Base-by-base conservation (phyloP, 768 basidiomycete species). In the Rhodotorula sphaerocarpa region DNA sequence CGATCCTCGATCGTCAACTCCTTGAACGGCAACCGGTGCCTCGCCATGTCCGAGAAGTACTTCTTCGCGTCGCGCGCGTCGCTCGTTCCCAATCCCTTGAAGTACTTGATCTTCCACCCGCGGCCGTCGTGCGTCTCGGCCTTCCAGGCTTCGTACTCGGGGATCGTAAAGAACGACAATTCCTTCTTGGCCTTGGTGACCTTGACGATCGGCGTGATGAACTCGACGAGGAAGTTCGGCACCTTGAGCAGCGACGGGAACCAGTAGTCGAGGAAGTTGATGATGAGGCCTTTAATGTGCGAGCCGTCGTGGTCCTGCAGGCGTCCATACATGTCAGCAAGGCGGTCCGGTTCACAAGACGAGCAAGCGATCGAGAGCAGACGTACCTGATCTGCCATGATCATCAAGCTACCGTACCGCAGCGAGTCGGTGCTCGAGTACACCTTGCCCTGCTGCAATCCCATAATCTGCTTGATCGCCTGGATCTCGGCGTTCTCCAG, bases 211-310 rank as follows among this genome's bases (percentile, higher is more conserved):
- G 95, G 95, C 0, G 95, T 99, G 44, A 99, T 88, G 75, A 99
- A 99, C 74, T 99, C 95, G 42, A 97, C 88, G 53, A 99, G 78
- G 77, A 99, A 99, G 62, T 86, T 84, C 1, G 89, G 86, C 23
- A 95, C 76, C 74, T 85, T 90, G 60, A 99, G 80, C 27, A 99
- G 79, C 3, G 93, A 95, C 1, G 95, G 95, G 75, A 86, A 96
- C 75, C 91, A 97, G 74, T 92, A 87, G 72, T 97, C 95, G 63
- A 99, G 78, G 75, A 91, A 97, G 77, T 99, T 99, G 78, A 99
- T 92, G 52, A 99, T 80, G 12, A 97, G 82, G n/a, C 95, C 95
- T 76, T 99, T 99, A 78, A 99, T 99, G 77, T 99, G 95, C n/a
- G 95, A 97, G 55, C 95, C 95, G 76, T 99, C 95, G 77, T 97